Percentiles rank a stretch among this genome's conserved stretches.
These are phyloP conservation scores for Acacia acuminata DNA, from an alignment of 306 rosid genomes.

Conservation along the genomic window DNA sequence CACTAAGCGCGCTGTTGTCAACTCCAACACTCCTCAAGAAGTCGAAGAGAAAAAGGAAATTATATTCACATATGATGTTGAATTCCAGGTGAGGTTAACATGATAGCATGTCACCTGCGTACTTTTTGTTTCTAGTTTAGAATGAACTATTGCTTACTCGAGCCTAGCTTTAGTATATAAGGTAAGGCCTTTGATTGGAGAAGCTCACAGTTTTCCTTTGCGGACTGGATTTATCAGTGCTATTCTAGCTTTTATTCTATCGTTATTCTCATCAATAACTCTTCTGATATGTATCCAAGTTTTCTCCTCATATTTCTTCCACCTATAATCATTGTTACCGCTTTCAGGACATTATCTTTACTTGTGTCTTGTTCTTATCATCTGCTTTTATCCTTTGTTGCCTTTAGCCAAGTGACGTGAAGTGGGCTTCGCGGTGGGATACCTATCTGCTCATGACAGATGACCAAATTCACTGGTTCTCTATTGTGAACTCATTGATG, in stretches of 20 bases:
- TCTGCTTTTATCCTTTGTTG: slow-evolving; percentile 25
- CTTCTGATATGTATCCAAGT: slow-evolving; percentile 1
- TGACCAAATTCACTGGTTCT: slow-evolving; percentile 97
- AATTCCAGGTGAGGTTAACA: slow-evolving; percentile 71
- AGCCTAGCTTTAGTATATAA: neutral
- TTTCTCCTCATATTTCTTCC: neutral
- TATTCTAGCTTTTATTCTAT: neutral
- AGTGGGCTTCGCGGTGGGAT: slow-evolving; percentile 99
- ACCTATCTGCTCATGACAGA: slow-evolving; percentile 94
- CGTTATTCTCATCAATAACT: slow-evolving; percentile 5
- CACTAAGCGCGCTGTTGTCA: slow-evolving; percentile 72
- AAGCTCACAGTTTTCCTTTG: neutral
- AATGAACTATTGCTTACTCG: neutral
- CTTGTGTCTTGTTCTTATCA: slow-evolving; percentile 27
- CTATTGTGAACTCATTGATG: slow-evolving; percentile 94
- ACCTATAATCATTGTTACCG: neutral
- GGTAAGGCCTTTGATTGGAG: slow-evolving; percentile 16
- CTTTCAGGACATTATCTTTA: slow-evolving; percentile 6
- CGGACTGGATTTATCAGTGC: neutral
- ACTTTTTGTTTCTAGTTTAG: neutral
- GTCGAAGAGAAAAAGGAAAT: slow-evolving; percentile 88
- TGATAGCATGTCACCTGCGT: neutral
- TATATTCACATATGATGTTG: slow-evolving; percentile 91
- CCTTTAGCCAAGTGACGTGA: slow-evolving; percentile 84
- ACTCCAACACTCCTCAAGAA: slow-evolving; percentile 89